A percentile compares a stretch with the other conserved stretches of the same genome.
phyloP scores from a whole-genome alignment of 306 rosid species.

The Rosa rugosa region DNA sequence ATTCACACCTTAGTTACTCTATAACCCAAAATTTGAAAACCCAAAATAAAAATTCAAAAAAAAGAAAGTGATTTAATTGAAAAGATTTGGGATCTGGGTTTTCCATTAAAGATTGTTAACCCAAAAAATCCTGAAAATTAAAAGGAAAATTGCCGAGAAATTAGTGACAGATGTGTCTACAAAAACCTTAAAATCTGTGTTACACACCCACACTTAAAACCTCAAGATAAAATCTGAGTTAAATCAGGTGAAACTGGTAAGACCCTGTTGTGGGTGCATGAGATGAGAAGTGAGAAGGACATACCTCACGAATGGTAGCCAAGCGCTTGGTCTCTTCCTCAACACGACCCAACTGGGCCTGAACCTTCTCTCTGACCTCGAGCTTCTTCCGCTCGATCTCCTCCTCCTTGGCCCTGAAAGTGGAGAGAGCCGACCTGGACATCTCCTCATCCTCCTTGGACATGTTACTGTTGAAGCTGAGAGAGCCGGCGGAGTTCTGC shows the following conservation, averaged over 20 bases:
- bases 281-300: neutral
- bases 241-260: neutral
- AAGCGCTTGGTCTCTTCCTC: conserved; percentile 97
- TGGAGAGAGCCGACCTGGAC: conserved; percentile 92
- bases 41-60: neutral
- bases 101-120: neutral
- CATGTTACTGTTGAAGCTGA: conserved; percentile 90
- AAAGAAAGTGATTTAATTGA: neutral
- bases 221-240: too few species aligned
- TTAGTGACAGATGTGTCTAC: neutral
- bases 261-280: neutral
- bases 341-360: conserved; percentile 83
- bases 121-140: neutral
- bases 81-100: conserved; percentile 2
- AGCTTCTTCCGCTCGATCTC: conserved; percentile 94
- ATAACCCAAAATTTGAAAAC: neutral
- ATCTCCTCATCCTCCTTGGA: conserved; percentile 95
- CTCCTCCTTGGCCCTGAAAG: conserved; percentile 88
- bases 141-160: neutral
- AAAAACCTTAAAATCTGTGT: neutral
- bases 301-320: conserved; percentile 88
- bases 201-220: too few species aligned
- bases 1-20: neutral
- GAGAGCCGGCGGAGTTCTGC: conserved; percentile 70
- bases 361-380: conserved; percentile 93